These are phyloP conservation scores for Candida fluviatilis DNA, from an alignment of 805 yeast genomes.

Conservation along the genomic window DNA sequence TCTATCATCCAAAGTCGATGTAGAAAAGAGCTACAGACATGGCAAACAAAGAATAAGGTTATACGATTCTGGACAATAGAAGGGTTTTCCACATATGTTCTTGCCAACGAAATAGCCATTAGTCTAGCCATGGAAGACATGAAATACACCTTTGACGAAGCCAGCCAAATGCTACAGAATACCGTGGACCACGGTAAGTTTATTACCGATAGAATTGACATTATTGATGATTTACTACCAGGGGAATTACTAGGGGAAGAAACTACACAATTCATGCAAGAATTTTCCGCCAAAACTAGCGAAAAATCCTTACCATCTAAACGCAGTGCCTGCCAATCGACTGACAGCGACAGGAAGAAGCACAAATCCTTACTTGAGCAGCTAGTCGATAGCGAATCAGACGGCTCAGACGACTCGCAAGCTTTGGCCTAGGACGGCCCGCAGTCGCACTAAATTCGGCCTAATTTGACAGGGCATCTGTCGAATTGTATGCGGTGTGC, in stretches of 20 bases:
- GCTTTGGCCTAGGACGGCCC: too few species aligned
- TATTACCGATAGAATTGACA: conserved; percentile 27
- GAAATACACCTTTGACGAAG: conserved; percentile 31
- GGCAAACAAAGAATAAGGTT: conserved; percentile 35
- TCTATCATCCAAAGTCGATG: conserved; percentile 33
- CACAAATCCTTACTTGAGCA: neutral
- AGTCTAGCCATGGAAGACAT: conserved; percentile 48
- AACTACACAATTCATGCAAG: conserved; percentile 9
- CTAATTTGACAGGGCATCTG: too few species aligned
- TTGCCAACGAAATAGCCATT: conserved; percentile 60
- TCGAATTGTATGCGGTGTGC: too few species aligned
- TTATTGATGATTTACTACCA: conserved; percentile 24
- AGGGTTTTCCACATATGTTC: conserved; percentile 52
- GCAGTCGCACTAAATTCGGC: too few species aligned
- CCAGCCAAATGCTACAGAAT: conserved; percentile 42
- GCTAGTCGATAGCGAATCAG: neutral
- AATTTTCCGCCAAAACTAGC: neutral
- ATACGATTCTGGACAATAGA: conserved; percentile 58
- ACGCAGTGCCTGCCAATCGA: too few species aligned
- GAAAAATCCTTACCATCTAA: neutral
- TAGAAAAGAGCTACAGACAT: conserved; percentile 22
- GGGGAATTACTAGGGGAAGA: conserved; percentile 10
- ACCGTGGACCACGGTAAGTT: conserved; percentile 47
- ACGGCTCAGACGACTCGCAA: too few species aligned
- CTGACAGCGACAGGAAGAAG: too few species aligned